phyloP scores from a whole-genome alignment of 1,139 yeast species.

The Magnusiomyces suaveolens region DNA sequence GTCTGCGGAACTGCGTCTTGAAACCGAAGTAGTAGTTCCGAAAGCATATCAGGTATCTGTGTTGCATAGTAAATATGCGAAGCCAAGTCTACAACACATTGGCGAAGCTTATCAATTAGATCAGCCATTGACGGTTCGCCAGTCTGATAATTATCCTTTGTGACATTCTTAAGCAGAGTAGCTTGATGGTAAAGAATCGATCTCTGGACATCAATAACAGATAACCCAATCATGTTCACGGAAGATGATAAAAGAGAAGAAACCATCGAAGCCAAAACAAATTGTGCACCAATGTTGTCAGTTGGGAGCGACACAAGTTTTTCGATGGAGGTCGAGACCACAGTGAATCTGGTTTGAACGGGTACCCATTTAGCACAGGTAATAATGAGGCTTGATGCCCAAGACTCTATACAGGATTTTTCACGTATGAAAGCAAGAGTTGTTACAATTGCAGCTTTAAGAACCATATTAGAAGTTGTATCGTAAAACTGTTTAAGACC shows the following conservation, averaged over 20 bases:
- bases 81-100: slow-evolving; percentile 52
- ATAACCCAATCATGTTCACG: slow-evolving; percentile 78
- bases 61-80: slow-evolving; percentile 69
- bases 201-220: slow-evolving; percentile 73
- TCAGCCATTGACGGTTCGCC: slow-evolving; percentile 7
- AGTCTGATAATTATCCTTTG: slow-evolving; percentile 3
- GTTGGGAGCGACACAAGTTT: slow-evolving; percentile 25
- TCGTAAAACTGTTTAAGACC: slow-evolving; percentile 35
- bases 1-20: slow-evolving; percentile 9
- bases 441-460: slow-evolving; percentile 31
- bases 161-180: slow-evolving; percentile 29
- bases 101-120: slow-evolving; percentile 24
- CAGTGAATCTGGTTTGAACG: slow-evolving; percentile 72
- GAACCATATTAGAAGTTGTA: slow-evolving; percentile 31
- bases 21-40: slow-evolving; percentile 35
- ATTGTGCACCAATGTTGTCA: slow-evolving; percentile 35
- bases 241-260: slow-evolving; percentile 64
- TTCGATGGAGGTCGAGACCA: slow-evolving; percentile 40
- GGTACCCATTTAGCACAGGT: slow-evolving; percentile 54
- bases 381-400: slow-evolving; percentile 7
- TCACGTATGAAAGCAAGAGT: slow-evolving; percentile 29
- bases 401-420: slow-evolving; percentile 3
- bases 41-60: slow-evolving; percentile 67
- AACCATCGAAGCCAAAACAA: slow-evolving; percentile 45
- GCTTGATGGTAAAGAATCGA: slow-evolving; percentile 47